These are phyloP conservation scores for Berkeleyomyces basicola DNA, from an alignment of 2,329 filamentous ascomycete genomes.

Conservation along the genomic window DNA sequence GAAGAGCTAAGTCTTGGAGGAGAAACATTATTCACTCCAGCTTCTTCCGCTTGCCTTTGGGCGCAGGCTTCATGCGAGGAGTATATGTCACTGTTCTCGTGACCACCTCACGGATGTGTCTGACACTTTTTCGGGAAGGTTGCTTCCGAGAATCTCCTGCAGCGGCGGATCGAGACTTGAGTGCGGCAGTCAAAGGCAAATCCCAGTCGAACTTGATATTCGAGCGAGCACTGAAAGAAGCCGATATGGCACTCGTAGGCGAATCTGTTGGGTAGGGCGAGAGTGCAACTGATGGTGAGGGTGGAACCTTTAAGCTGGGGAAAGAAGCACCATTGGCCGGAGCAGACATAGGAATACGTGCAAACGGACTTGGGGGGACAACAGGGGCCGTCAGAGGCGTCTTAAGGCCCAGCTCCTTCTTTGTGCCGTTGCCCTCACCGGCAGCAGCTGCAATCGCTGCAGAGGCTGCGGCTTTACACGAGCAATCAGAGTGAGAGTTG, in stretches of 20 bases:
- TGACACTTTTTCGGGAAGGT: constrained; percentile 40
- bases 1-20: background rate
- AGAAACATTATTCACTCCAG: constrained; percentile 23
- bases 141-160: constrained; percentile 38
- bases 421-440: constrained; percentile 18
- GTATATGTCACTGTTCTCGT: constrained; percentile 92
- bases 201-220: constrained; percentile 68
- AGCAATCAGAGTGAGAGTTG: constrained; percentile 38
- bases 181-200: constrained; percentile 31
- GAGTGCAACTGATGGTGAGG: constrained; percentile 52
- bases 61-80: constrained; percentile 69
- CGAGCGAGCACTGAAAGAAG: constrained; percentile 48
- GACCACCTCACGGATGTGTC: constrained; percentile 72
- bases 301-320: constrained; percentile 58
- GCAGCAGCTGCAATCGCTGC: constrained; percentile 10
- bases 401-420: constrained; percentile 19
- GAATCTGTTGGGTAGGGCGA: constrained; percentile 35
- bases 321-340: constrained; percentile 44
- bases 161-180: constrained; percentile 37
- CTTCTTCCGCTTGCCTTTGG: constrained; percentile 84
- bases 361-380: constrained; percentile 33
- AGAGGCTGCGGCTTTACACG: constrained; percentile 35
- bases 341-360: constrained; percentile 41
- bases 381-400: constrained; percentile 20
- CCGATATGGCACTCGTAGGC: constrained; percentile 57